phyloP scores from a whole-genome alignment of 306 rosid species.

The Herpetospermum pedunculosum region DNA sequence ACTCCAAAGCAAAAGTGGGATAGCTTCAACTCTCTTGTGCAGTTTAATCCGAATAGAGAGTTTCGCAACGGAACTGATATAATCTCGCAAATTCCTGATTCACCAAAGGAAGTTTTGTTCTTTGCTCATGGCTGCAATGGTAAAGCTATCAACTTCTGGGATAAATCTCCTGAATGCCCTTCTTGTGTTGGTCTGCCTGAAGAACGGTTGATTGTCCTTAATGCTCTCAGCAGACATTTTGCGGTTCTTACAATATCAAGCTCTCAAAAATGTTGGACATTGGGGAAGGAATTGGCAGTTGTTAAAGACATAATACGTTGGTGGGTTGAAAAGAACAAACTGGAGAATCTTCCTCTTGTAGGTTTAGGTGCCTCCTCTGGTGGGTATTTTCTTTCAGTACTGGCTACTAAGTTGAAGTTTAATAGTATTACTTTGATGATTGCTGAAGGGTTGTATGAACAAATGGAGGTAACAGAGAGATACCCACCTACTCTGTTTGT shows the following conservation, averaged over 20 bases:
- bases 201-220: slow-evolving; percentile 63
- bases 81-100: slow-evolving; percentile 77
- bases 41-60: slow-evolving; percentile 42
- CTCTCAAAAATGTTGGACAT: slow-evolving; percentile 55
- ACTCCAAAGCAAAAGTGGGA: slow-evolving; percentile 40
- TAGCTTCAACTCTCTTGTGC: slow-evolving; percentile 42
- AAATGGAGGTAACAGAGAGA: slow-evolving; percentile 32
- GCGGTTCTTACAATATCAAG: slow-evolving; percentile 72
- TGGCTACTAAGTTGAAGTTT: slow-evolving; percentile 48
- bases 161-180: slow-evolving; percentile 46
- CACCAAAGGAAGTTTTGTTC: slow-evolving; percentile 76
- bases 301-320: slow-evolving; percentile 50
- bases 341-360: slow-evolving; percentile 56
- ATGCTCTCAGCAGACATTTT: slow-evolving; percentile 52
- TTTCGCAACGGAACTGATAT: slow-evolving; percentile 58
- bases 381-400: slow-evolving; percentile 77
- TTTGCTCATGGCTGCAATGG: slow-evolving; percentile 86
- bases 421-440: slow-evolving; percentile 62
- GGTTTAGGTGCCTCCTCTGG: slow-evolving; percentile 95
- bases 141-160: slow-evolving; percentile 78
- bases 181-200: slow-evolving; percentile 83
- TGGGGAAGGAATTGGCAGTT: slow-evolving; percentile 37
- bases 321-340: slow-evolving; percentile 60
- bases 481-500: slow-evolving; percentile 80
- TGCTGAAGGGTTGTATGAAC: slow-evolving; percentile 73